phyloP scores from a whole-genome alignment of 345 rosid genomes.

The Euphorbia lathyris region DNA sequence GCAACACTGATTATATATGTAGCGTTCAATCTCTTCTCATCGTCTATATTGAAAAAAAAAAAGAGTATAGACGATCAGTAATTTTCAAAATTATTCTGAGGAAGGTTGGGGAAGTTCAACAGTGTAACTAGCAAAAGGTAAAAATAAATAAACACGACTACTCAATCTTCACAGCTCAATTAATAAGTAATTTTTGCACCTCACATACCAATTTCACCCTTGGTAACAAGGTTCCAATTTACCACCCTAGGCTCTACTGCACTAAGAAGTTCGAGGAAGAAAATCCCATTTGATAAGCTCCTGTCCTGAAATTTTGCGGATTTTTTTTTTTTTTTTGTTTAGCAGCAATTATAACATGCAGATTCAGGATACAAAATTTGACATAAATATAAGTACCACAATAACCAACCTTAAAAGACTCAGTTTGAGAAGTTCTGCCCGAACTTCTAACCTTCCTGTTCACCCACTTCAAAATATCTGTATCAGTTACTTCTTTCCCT shows the following conservation, averaged over 20 bases:
- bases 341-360: not conserved
- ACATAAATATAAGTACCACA: not conserved
- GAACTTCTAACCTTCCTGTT: conserved; percentile 58
- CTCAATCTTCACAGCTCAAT: not conserved
- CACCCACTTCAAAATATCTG: conserved; percentile 76
- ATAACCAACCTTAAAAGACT: conserved; percentile 68
- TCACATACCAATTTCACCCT: conserved; percentile 78
- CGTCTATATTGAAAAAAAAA: conserved; percentile 36
- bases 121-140: not conserved
- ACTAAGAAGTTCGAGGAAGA: conserved; percentile 88
- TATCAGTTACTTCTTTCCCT: conserved; percentile 78
- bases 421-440: conserved; percentile 60
- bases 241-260: conserved; percentile 94
- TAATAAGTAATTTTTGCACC: not conserved
- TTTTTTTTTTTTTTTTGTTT: no score
- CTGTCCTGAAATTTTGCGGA: conserved; percentile 56
- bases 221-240: conserved; percentile 94
- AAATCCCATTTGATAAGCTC: conserved; percentile 66
- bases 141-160: not conserved
- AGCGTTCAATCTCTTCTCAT: conserved; percentile 89
- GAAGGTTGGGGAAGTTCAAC: not conserved
- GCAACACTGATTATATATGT: conserved; percentile 94
- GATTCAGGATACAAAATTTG: not conserved
- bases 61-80: not conserved
- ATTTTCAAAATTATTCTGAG: not conserved